These are phyloP conservation scores for Ganoderma leucocontextum DNA, from an alignment of 1,284 basidiomycete genomes.

Conservation along the genomic window DNA sequence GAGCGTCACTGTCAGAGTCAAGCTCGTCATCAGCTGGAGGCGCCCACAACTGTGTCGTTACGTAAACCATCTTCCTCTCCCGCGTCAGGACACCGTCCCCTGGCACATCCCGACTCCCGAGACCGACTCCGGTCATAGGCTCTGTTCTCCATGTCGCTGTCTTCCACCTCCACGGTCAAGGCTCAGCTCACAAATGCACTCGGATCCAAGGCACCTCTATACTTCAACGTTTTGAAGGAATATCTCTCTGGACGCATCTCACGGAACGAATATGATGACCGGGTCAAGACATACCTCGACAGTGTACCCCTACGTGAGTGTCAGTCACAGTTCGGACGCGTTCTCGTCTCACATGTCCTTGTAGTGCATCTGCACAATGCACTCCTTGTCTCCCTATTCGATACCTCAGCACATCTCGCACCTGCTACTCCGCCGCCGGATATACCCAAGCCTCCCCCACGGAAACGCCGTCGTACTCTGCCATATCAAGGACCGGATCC, in stretches of 20 bases:
- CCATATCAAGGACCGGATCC: conserved; percentile 73
- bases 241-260: conserved; percentile 76
- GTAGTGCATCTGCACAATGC: conserved; percentile 83
- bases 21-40: neutral
- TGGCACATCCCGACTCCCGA: neutral
- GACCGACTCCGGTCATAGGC: neutral
- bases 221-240: conserved; percentile 69
- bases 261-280: conserved; percentile 78
- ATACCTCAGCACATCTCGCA: conserved; percentile 74
- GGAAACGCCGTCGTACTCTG: conserved; percentile 74
- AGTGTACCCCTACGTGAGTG: conserved; percentile 65
- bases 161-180: conserved; percentile 79
- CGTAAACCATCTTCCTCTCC: neutral
- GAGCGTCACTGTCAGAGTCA: conserved; percentile 14
- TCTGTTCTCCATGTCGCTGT: conserved; percentile 64
- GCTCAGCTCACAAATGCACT: conserved; percentile 67
- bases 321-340: neutral
- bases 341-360: conserved; percentile 6
- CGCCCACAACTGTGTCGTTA: neutral
- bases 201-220: conserved; percentile 64
- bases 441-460: conserved; percentile 66
- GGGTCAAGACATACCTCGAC: conserved; percentile 68
- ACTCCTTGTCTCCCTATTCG: conserved; percentile 81
- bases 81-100: neutral
- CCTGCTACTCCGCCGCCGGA: conserved; percentile 69